phyloP scores from a whole-genome alignment of 805 yeast genomes.

The Suhomyces pyralidae region DNA sequence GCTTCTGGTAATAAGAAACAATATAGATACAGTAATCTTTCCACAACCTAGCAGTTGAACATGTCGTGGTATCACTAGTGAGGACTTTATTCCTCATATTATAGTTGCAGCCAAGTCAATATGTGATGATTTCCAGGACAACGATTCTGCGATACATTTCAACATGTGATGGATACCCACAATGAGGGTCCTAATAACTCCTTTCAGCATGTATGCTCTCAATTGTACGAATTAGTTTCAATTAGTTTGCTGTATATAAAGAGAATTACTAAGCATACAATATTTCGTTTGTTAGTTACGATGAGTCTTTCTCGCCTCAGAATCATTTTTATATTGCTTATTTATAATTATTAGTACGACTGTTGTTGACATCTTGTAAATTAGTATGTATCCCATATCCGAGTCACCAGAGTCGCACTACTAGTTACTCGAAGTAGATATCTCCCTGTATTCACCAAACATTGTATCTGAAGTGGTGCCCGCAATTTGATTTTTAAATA shows the following conservation, averaged over 20 bases:
- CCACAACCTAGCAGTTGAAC: background rate
- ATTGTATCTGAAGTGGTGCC: background rate
- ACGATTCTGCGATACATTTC: background rate
- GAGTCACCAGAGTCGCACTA: background rate
- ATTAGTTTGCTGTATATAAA: background rate
- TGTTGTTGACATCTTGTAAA: background rate
- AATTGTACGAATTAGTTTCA: background rate
- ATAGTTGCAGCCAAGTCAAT: background rate
- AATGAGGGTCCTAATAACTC: background rate
- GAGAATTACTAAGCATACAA: background rate
- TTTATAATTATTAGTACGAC: background rate
- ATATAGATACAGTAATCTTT: no score
- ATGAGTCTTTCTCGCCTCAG: background rate
- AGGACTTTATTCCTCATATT: background rate
- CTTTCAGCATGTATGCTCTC: background rate
- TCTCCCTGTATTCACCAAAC: background rate
- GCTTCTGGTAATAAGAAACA: background rate
- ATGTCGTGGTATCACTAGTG: background rate
- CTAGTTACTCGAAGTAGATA: background rate
- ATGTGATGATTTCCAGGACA: background rate
- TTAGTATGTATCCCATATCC: background rate
- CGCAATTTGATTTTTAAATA: background rate
- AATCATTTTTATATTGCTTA: background rate
- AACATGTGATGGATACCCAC: background rate
- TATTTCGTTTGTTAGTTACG: background rate